Conservation (phyloP, 2,329 filamentous ascomycete species). For the Acrodontium crateriforme region DNA sequence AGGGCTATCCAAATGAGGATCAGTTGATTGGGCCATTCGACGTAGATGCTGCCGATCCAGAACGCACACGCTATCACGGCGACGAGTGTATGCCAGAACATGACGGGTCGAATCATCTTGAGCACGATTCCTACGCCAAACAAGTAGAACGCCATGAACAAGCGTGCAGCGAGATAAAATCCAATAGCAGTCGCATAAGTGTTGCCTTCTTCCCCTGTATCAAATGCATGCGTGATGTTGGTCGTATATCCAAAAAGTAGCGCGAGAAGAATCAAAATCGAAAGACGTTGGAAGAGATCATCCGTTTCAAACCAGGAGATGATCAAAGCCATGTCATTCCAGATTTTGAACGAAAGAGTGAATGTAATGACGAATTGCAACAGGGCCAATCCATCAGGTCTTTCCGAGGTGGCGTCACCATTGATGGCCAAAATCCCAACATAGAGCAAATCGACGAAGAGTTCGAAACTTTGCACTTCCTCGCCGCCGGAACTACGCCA, state of each 20-base stretch:
- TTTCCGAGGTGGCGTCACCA: slow-evolving; percentile 45
- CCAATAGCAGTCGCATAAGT: slow-evolving; percentile 46
- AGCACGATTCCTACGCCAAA: slow-evolving; percentile 34
- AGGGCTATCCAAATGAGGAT: slow-evolving; percentile 45
- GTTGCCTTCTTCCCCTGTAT: slow-evolving; percentile 20
- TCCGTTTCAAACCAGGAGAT: slow-evolving; percentile 48
- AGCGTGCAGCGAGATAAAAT: slow-evolving; percentile 44
- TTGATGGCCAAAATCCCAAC: slow-evolving; percentile 52
- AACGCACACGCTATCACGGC: slow-evolving; percentile 37
- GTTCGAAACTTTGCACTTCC: slow-evolving; percentile 50
- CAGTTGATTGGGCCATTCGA: slow-evolving; percentile 40
- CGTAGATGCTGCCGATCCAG: slow-evolving; percentile 48
- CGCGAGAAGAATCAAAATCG: slow-evolving; percentile 46
- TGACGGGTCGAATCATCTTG: slow-evolving; percentile 44
- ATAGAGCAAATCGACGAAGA: slow-evolving; percentile 51
- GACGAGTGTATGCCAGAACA: slow-evolving; percentile 36
- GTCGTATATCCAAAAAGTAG: slow-evolving; percentile 50
- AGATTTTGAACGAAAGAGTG: slow-evolving; percentile 50
- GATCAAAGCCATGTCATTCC: slow-evolving; percentile 44
- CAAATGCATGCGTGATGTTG: slow-evolving; percentile 46
- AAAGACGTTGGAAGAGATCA: slow-evolving; percentile 44
- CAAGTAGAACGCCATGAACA: slow-evolving; percentile 40
- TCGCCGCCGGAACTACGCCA: slow-evolving; percentile 46
- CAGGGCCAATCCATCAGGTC: slow-evolving; percentile 41
- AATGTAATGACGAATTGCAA: slow-evolving; percentile 46